Conservation (phyloP, 495 filamentous ascomycete species). For the Glutinoglossum americanum region DNA sequence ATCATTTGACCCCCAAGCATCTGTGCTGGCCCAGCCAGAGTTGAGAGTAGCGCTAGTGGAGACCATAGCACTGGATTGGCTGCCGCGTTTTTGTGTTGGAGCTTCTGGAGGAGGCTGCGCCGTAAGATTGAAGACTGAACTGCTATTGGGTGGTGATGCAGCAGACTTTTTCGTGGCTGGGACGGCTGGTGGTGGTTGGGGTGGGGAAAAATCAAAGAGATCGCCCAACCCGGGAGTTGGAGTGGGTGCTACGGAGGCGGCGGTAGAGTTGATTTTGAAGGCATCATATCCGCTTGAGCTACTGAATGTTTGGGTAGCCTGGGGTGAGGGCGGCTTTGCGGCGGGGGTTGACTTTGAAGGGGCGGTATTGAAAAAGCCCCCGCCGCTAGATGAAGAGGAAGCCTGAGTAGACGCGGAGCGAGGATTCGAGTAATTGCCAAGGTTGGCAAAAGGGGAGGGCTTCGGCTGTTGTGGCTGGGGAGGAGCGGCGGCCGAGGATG, state of each 20-base stretch:
- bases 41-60: neutral
- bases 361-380: constrained; percentile 60
- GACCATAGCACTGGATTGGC: constrained; percentile 18
- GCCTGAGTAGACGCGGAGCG: constrained; percentile 30
- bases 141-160: constrained; percentile 14
- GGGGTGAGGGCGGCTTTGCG: constrained; percentile 19
- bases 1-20: constrained; percentile 25
- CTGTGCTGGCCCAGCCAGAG: constrained; percentile 23
- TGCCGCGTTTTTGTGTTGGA: neutral
- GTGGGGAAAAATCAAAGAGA: constrained; percentile 60
- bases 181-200: constrained; percentile 21
- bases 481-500: constrained; percentile 28
- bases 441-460: constrained; percentile 50
- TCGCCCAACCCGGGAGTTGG: constrained; percentile 36
- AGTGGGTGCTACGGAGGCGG: neutral
- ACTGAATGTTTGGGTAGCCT: constrained; percentile 22
- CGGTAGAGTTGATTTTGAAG: constrained; percentile 9
- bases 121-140: constrained; percentile 71
- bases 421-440: constrained; percentile 37
- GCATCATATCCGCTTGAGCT: constrained; percentile 15
- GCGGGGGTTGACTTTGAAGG: constrained; percentile 30
- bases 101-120: constrained; percentile 15
- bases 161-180: constrained; percentile 17
- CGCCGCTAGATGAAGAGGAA: constrained; percentile 36
- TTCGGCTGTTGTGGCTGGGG: constrained; percentile 32